Evolutionary conservation across 495 filamentous ascomycete genomes (phyloP), one percentile per base, ranked within the genome.

Genomic region (Talaromyces thailandensis): DNA sequence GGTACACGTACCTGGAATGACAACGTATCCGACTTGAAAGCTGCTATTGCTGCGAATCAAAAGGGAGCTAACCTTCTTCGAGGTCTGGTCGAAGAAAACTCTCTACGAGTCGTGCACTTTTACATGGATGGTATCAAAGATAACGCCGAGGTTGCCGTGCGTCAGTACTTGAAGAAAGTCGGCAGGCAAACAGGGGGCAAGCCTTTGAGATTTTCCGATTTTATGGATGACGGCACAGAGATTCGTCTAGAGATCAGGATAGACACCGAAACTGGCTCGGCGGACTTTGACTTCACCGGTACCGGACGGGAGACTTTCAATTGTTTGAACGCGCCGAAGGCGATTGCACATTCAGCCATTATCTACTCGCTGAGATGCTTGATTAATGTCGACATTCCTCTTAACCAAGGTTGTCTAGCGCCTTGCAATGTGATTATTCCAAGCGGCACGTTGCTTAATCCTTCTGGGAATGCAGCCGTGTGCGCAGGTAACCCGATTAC

Each of bases 401-500:
- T 98, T n/a, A 98, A 98, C 76, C 94, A 98, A 75, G 94, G 94
- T 64, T 98, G 94, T 66, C 81, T 98, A 6, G 86, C 84, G 55
- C 94, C 94, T 3, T 89, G 97, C 71, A 82, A 85, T 61, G 90
- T 98, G 68, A 84, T 82, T 48, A 96, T 98, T 48, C 94, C 94
- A 2, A 81, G 84, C 3, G 83, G 85, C 60, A 91, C 87, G 53
- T 89, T 98, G 63, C 81, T 98, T 18, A 91, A 87, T 0, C 94
- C 94, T 1, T 92, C 89, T 1, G 87, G 89, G 63, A 87, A 87
- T 50, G 92, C 94, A 7, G 94, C 94, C 0, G 94, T 98, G 0
- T 93, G 97, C 0, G 94, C 93, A 40, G 94, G 94, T 40, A 98
- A 98, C 72, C 93, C 97, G n/a, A 79, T 97, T 26, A 98, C 94